A percentile compares a stretch with the other conserved stretches of the same genome.
These are phyloP conservation scores for Penicillium flavigenum DNA, from an alignment of 495 filamentous ascomycete genomes.

Conservation along the genomic window DNA sequence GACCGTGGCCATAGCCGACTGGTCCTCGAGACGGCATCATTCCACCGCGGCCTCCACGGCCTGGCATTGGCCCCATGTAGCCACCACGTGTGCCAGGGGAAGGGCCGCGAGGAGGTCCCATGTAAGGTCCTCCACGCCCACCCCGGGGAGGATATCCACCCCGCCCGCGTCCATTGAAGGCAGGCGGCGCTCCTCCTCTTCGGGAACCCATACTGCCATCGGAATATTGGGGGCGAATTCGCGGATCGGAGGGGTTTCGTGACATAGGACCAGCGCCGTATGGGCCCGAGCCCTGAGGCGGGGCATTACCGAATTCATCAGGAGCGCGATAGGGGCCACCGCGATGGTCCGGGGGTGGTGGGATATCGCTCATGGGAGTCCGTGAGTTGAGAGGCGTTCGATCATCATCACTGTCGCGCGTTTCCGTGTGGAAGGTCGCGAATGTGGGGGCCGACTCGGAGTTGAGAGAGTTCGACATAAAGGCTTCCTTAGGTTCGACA, in stretches of 20 bases:
- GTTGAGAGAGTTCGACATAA: slow-evolving; percentile 48
- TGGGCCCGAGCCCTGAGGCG: slow-evolving; percentile 34
- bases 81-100: slow-evolving; percentile 32
- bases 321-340: slow-evolving; percentile 39
- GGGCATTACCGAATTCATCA: slow-evolving; percentile 72
- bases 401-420: slow-evolving; percentile 71
- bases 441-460: slow-evolving; percentile 68
- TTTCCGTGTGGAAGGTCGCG: slow-evolving; percentile 70
- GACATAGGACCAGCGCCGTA: slow-evolving; percentile 42
- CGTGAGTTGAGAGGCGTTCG: slow-evolving; percentile 74
- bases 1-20: slow-evolving; percentile 42
- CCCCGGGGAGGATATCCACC: slow-evolving; percentile 55
- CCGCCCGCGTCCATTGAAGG: slow-evolving; percentile 55
- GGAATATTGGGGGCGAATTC: slow-evolving; percentile 60
- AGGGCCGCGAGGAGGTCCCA: slow-evolving; percentile 39
- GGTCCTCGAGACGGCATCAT: slow-evolving; percentile 52
- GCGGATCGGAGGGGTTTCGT: slow-evolving; percentile 47
- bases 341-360: slow-evolving; percentile 28
- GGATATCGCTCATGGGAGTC: slow-evolving; percentile 41
- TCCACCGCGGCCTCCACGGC: slow-evolving; percentile 32
- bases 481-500: slow-evolving; percentile 53
- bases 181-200: slow-evolving; percentile 50
- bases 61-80: slow-evolving; percentile 35
- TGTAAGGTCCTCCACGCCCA: slow-evolving; percentile 55
- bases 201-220: slow-evolving; percentile 57